Conservation (phyloP, 2,329 filamentous ascomycete species). For the Golovinomyces cichoracearum region DNA sequence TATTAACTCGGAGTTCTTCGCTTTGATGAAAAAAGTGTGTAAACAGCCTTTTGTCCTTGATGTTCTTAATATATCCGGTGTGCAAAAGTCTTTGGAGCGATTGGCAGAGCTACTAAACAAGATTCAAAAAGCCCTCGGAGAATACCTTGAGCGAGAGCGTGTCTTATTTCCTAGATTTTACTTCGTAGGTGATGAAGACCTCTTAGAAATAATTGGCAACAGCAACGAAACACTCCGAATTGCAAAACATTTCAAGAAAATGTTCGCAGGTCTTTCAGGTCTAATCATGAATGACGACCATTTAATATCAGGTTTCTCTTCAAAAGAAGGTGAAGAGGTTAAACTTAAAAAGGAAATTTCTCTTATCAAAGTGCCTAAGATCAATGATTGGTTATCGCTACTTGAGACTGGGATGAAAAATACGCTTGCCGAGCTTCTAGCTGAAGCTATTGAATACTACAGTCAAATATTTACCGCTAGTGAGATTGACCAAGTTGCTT, state of each 20-base stretch:
- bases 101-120: slow-evolving; percentile 94
- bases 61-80: slow-evolving; percentile 80
- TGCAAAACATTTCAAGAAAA: slow-evolving; percentile 97
- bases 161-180: slow-evolving; percentile 97
- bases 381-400: slow-evolving; percentile 96
- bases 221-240: slow-evolving; percentile 92
- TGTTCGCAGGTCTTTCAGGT: slow-evolving; percentile 91
- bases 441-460: slow-evolving; percentile 65
- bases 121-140: slow-evolving; percentile 93
- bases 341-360: slow-evolving; percentile 75
- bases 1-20: slow-evolving; percentile 95
- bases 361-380: slow-evolving; percentile 73
- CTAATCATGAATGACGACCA: slow-evolving; percentile 75
- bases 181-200: slow-evolving; percentile 94
- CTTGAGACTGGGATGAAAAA: slow-evolving; percentile 83
- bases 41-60: slow-evolving; percentile 89
- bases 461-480: slow-evolving; percentile 48
- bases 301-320: slow-evolving; percentile 74
- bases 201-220: slow-evolving; percentile 97
- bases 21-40: slow-evolving; percentile 99
- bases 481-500: slow-evolving; percentile 39
- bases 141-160: slow-evolving; percentile 93
- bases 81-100: slow-evolving; percentile 85
- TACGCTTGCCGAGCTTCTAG: slow-evolving; percentile 70
- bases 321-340: slow-evolving; percentile 81